phyloP scores from a whole-genome alignment of 2,329 filamentous ascomycete species.

The Aspergillus caelatus region DNA sequence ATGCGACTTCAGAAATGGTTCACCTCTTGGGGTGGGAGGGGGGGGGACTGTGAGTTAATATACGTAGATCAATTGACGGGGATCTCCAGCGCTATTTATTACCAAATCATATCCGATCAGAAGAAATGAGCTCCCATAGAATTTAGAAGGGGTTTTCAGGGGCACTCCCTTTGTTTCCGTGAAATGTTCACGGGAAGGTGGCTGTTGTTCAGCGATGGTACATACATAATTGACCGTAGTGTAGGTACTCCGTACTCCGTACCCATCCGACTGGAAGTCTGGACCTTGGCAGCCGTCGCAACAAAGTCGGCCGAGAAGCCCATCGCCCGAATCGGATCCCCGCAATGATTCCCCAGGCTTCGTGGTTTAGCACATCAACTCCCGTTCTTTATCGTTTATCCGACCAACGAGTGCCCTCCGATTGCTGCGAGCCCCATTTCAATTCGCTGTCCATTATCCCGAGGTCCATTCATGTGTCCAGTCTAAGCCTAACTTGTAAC shows the following conservation, averaged over 20 bases:
- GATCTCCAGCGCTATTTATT: background rate
- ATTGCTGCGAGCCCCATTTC: constrained; percentile 13
- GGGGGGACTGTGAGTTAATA: background rate
- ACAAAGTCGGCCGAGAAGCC: constrained; percentile 4
- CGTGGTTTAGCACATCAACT: background rate
- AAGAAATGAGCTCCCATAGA: background rate
- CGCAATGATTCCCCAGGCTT: constrained; percentile 8
- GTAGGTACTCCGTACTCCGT: too few relatives aligned
- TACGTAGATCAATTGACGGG: background rate
- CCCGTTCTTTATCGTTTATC: constrained; percentile 1
- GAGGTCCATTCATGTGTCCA: constrained; percentile 17
- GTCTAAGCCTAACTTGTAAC: background rate
- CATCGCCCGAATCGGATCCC: constrained; percentile 7
- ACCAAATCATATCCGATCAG: background rate
- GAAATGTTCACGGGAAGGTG: background rate
- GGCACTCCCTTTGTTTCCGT: background rate
- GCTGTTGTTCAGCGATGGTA: background rate
- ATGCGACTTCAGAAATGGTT: background rate
- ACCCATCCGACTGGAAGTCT: background rate
- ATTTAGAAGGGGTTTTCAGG: background rate
- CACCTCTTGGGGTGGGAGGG: too few relatives aligned
- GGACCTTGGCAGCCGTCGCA: background rate
- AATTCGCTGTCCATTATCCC: constrained; percentile 26
- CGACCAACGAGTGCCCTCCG: constrained; percentile 11
- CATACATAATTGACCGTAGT: too few relatives aligned